Evolutionary conservation across 306 rosid species (phyloP).

Genomic region (Citrullus colocynthis): DNA sequence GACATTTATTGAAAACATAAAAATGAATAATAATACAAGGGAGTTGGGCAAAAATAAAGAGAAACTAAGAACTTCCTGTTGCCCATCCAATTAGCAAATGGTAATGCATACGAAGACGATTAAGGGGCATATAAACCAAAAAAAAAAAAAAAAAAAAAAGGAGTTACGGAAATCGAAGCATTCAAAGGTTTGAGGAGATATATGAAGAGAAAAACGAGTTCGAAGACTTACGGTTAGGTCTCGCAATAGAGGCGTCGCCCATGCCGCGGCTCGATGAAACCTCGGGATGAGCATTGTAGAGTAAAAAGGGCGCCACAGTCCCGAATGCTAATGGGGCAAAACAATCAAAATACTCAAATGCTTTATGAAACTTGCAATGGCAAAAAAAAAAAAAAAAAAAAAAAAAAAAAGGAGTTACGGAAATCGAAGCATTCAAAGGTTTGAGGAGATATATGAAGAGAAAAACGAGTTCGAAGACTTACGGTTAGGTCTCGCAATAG

Average conservation of each 20-base stretch:
- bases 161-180: background rate
- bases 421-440: background rate
- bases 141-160: background rate
- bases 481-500: background rate
- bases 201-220: background rate
- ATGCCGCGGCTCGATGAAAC: background rate
- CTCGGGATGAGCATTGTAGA: background rate
- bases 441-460: background rate
- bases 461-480: background rate
- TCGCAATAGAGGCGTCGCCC: background rate
- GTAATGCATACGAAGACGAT: background rate
- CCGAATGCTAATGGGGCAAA: background rate
- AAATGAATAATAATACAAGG: background rate
- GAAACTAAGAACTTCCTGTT: background rate
- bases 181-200: background rate
- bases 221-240: background rate
- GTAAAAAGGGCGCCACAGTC: background rate
- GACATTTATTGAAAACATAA: background rate
- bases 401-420: background rate
- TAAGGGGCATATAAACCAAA: background rate
- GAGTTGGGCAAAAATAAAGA: background rate
- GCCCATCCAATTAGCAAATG: background rate
- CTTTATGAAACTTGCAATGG: too few species aligned
- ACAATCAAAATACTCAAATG: background rate
- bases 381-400: too few species aligned